Evolutionary conservation across 148 eudicot genomes (phyloP).

Genomic region (Chenopodium berlandieri): DNA sequence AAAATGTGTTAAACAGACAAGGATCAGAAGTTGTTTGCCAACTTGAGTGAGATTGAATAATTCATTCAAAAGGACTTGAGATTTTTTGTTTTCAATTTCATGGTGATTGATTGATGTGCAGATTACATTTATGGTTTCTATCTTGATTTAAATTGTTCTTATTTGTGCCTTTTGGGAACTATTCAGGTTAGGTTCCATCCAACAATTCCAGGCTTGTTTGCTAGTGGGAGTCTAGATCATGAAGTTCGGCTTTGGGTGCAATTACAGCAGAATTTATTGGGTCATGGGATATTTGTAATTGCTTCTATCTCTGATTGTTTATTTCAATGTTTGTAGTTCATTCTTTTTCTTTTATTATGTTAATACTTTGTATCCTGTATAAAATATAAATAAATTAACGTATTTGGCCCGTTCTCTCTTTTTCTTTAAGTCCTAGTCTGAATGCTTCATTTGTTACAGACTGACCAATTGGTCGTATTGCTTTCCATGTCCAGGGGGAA

Average conservation of each 20-base stretch:
- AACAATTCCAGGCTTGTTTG: conserved; percentile 70
- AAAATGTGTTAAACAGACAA: neutral
- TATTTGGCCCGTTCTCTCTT: neutral
- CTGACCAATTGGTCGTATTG: conserved; percentile 95
- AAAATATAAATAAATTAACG: neutral
- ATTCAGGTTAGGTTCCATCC: conserved; percentile 40
- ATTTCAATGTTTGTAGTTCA: neutral
- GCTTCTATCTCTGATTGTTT: conserved; percentile 6
- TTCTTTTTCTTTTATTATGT: neutral
- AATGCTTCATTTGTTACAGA: conserved; percentile 42
- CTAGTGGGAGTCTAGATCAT: conserved; percentile 97
- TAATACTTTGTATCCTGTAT: neutral
- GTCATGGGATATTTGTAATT: conserved; percentile 88
- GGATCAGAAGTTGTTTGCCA: neutral
- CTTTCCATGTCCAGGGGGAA: conserved; percentile 95
- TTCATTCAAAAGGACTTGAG: too few relatives aligned
- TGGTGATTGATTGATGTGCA: neutral
- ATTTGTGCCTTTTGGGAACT: neutral
- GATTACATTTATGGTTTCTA: neutral
- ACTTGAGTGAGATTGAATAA: neutral
- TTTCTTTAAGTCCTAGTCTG: conserved; percentile 6
- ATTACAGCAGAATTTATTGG: conserved; percentile 83
- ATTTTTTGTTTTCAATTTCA: too few relatives aligned
- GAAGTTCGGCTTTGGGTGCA: conserved; percentile 99
- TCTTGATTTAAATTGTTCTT: neutral